Percentiles rank a stretch among this genome's conserved stretches.
Evolutionary conservation across 768 basidiomycete species (phyloP).

Genomic region (Trametes villosa): DNA sequence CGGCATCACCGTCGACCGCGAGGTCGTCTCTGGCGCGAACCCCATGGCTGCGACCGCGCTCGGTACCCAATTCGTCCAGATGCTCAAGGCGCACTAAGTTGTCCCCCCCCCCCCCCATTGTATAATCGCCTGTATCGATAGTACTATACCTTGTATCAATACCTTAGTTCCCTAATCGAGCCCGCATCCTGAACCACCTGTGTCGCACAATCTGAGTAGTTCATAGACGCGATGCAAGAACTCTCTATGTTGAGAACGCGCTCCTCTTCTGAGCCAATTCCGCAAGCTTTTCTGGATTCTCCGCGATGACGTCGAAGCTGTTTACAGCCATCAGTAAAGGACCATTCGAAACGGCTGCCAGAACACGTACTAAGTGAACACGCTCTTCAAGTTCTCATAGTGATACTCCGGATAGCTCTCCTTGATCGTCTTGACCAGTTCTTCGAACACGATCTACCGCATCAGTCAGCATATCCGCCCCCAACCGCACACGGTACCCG

Average conservation of each 20-base stretch:
- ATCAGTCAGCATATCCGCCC: not conserved
- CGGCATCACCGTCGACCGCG: slow-evolving; percentile 31
- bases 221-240: not conserved
- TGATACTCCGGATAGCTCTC: slow-evolving; percentile 69
- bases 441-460: slow-evolving; percentile 68
- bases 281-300: slow-evolving; percentile 8
- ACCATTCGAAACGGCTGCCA: too few relatives aligned
- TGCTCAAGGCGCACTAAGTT: slow-evolving; percentile 25
- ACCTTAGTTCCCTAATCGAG: not conserved
- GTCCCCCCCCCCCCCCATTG: not conserved
- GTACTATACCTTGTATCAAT: not conserved
- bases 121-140: slow-evolving; percentile 2
- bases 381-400: slow-evolving; percentile 58
- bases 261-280: slow-evolving; percentile 19
- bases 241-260: slow-evolving; percentile 2
- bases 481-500: not conserved
- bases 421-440: slow-evolving; percentile 59
- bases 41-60: slow-evolving; percentile 29
- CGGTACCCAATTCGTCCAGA: slow-evolving; percentile 32
- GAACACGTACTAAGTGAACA: slow-evolving; percentile 61
- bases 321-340: not conserved
- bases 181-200: too few relatives aligned
- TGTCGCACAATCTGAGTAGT: not conserved
- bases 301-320: slow-evolving; percentile 20
- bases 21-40: slow-evolving; percentile 33